Base-by-base conservation (phyloP, 1,284 basidiomycete genomes). In the Pterula multifida region DNA sequence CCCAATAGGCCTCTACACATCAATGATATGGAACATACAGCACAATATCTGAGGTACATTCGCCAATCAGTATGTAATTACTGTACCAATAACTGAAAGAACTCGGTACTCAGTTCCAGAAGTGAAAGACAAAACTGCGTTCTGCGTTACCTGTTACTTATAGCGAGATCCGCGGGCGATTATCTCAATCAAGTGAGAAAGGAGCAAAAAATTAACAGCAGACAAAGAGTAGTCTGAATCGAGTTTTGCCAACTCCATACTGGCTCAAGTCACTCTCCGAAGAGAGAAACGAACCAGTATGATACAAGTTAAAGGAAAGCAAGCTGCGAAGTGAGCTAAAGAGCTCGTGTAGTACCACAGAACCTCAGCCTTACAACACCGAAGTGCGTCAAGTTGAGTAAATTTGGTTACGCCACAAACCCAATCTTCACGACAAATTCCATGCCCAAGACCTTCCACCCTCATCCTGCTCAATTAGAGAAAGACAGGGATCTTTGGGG, bases 401-500 rank as follows among this genome's bases (percentile, higher is more conserved):
- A 32, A 6, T 15, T 32, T 32, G 28, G 6, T 32, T 32, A n/a
- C 32, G 32, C 39, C n/a, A n/a, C 39, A 17, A 32, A 42, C 39
- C 17, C 39, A 17, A 42, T 42, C 39, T 42, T 42, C 39, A 42
- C 39, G 39, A 42, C 39, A 17, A 42, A 19, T 42, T 42, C 39
- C 39, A 42, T 42, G 21, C 39, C 39, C 39, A 22, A 6, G 9
- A 17, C 21, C 39, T 6, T 42, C 39, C 39, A 22, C 39, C 39
- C 39, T 42, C 39, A 4, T 22, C 39, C 39, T 17, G 17, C 17
- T 17, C 39, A 42, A 42, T n/a, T 9, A 42, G 9, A 42, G 39
- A 32, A 9, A 42, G 39, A 6, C 39, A 22, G 21, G 39, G 17
- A 22, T 42, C 39, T 6, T 50, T 58, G 58, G 56, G 54, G 52